Evolutionary conservation across 1,139 yeast genomes (phyloP).

Genomic region (Kluyveromyces marxianus): DNA sequence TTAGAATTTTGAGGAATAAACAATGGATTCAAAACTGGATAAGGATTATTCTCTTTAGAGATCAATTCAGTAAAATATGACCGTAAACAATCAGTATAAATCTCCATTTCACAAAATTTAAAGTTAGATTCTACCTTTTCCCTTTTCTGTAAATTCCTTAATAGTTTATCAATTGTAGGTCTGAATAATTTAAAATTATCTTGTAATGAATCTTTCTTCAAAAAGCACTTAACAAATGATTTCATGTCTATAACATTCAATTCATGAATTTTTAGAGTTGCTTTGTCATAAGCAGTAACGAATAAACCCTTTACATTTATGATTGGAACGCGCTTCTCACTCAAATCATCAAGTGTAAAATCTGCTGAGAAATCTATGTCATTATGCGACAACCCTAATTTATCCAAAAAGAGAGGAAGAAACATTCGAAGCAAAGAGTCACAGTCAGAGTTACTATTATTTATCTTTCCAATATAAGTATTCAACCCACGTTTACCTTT

Average conservation of each 20-base stretch:
- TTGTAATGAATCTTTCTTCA: not conserved
- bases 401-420: slow-evolving; percentile 15
- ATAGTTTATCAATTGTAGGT: slow-evolving; percentile 1
- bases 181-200: not conserved
- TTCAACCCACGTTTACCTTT: slow-evolving; percentile 8
- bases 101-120: not conserved
- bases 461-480: slow-evolving; percentile 13
- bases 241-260: not conserved
- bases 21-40: not conserved
- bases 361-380: slow-evolving; percentile 8
- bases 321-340: slow-evolving; percentile 14
- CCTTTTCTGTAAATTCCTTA: slow-evolving; percentile 1
- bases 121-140: not conserved
- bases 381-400: slow-evolving; percentile 14
- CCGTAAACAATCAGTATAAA: not conserved
- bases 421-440: slow-evolving; percentile 15
- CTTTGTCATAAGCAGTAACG: slow-evolving; percentile 1
- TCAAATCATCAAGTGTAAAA: slow-evolving; percentile 12
- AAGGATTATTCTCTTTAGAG: not conserved
- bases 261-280: slow-evolving; percentile 1
- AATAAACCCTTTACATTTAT: slow-evolving; percentile 13
- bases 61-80: not conserved
- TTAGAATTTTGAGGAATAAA: not conserved
- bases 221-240: not conserved
- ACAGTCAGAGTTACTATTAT: slow-evolving; percentile 10